Conservation (phyloP, 306 rosid genomes). For the Chamaecrista fasciculata region DNA sequence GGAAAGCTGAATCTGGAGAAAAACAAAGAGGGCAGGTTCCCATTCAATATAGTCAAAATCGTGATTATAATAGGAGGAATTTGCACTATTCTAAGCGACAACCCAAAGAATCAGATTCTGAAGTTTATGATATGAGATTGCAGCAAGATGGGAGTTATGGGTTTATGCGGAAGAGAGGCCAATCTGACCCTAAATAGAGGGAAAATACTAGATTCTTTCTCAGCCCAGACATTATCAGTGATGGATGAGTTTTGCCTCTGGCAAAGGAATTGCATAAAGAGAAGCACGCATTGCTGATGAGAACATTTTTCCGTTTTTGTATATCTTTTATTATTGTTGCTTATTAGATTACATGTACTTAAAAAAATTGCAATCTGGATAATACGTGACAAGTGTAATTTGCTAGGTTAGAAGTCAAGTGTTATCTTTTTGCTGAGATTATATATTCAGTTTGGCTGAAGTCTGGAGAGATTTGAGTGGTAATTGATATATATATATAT, state of each 20-base stretch:
- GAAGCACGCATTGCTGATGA: slow-evolving; percentile 8
- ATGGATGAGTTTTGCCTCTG: slow-evolving; percentile 14
- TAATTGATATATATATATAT: no score
- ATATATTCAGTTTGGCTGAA: slow-evolving; percentile 21
- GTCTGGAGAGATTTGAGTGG: no score
- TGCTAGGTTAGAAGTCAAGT: not conserved
- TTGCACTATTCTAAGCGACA: slow-evolving; percentile 33
- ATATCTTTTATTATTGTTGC: not conserved
- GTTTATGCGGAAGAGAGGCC: slow-evolving; percentile 37
- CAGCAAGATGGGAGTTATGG: slow-evolving; percentile 68
- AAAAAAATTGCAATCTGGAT: not conserved
- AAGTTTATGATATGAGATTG: slow-evolving; percentile 73
- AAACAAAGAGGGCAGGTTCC: slow-evolving; percentile 38
- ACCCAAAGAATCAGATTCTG: slow-evolving; percentile 38
- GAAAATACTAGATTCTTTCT: slow-evolving; percentile 1
- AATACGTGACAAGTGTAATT: not conserved
- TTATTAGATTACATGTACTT: not conserved
- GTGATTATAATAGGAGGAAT: slow-evolving; percentile 22
- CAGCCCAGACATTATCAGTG: slow-evolving; percentile 1
- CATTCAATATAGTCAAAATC: slow-evolving; percentile 3
- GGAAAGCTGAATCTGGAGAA: slow-evolving; percentile 39
- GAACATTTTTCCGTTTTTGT: slow-evolving; percentile 1
- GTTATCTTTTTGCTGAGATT: not conserved
- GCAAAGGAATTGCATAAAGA: slow-evolving; percentile 17
- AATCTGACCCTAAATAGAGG: slow-evolving; percentile 18